Evolutionary conservation across 208 protist genomes (phyloP), one percentile per base, ranked within the genome.

Genomic region (Trypanosoma conorhini): DNA sequence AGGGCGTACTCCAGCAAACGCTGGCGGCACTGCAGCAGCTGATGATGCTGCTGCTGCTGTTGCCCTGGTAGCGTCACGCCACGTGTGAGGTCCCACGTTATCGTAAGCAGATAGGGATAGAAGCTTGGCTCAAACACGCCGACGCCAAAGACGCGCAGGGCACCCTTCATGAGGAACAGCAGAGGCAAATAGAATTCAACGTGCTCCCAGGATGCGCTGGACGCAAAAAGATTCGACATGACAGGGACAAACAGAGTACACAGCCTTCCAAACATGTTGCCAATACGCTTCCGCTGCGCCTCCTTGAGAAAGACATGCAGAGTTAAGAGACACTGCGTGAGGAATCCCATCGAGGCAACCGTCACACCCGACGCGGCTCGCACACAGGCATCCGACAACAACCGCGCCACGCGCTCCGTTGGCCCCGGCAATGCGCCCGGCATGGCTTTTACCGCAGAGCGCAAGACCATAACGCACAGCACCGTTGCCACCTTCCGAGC

Each of bases 301-400:
- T 89, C 82, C 77, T 94, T 92, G 8, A 96, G 55, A 15, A 96
- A 70, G 0, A 94, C 17, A 67, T 94, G 91, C 7, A 91, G 55
- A 24, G 65, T 52, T 2, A 94, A 78, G 54, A 93, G 83, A 22
- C 79, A n/a, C 35, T 81, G 83, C 15, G 78, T 64, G 33, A 28
- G 46, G 46, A 59, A 74, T 12, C 24, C 56, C 55, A 35, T 63
- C 54, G 64, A 52, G 26, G 3, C 46, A 40, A 35, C 5, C 3
- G n/a, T 57, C 60, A 31, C 42, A 24, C 24, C 42, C 10, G 13
- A 24, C 13, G 50, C 72, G 19, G n/a, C 5, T 22, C 61, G 65
- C 2, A 70, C 31, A 19, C 31, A 17, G 7, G 67, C 30, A 19
- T 72, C 72, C 12, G 76, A 63, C 70, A 91, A 88, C 31, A 65